Percentiles rank a stretch among this genome's conserved stretches.
Conservation (phyloP, 2,329 filamentous ascomycete species). For the Cryphonectria naterciae region DNA sequence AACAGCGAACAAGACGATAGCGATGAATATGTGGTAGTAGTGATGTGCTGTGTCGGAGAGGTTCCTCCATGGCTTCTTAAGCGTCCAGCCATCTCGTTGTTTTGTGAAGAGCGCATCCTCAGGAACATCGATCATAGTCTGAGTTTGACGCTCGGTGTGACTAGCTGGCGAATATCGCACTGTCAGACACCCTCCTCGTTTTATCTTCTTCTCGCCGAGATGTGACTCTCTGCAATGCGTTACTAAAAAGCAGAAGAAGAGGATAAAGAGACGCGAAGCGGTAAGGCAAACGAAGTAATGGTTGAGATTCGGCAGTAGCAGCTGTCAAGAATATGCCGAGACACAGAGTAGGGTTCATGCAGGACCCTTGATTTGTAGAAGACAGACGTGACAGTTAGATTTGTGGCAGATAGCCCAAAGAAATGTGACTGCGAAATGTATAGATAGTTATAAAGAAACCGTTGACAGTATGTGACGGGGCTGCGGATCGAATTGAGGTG, state of each 20-base stretch:
- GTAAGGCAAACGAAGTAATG: constrained; percentile 9
- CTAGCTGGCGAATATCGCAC: not conserved
- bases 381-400: constrained; percentile 1
- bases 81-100: not conserved
- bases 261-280: constrained; percentile 10
- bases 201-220: not conserved
- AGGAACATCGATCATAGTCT: constrained; percentile 16
- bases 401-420: not conserved
- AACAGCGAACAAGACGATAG: constrained; percentile 43
- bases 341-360: constrained; percentile 8
- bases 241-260: not conserved
- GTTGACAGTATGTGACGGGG: constrained; percentile 3
- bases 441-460: constrained; percentile 22
- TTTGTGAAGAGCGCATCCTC: not conserved
- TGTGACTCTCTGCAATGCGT: not conserved
- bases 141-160: not conserved
- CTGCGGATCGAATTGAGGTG: constrained; percentile 25
- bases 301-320: not conserved
- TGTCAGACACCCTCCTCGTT: not conserved
- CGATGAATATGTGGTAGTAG: constrained; percentile 32
- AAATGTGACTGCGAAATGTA: constrained; percentile 9
- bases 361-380: not conserved
- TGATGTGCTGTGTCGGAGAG: constrained; percentile 12
- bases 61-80: not conserved
- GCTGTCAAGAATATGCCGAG: constrained; percentile 4